Evolutionary conservation across 2,329 filamentous ascomycete genomes (phyloP), one percentile per base, ranked within the genome.

Genomic region (Microthyrium microscopicum): DNA sequence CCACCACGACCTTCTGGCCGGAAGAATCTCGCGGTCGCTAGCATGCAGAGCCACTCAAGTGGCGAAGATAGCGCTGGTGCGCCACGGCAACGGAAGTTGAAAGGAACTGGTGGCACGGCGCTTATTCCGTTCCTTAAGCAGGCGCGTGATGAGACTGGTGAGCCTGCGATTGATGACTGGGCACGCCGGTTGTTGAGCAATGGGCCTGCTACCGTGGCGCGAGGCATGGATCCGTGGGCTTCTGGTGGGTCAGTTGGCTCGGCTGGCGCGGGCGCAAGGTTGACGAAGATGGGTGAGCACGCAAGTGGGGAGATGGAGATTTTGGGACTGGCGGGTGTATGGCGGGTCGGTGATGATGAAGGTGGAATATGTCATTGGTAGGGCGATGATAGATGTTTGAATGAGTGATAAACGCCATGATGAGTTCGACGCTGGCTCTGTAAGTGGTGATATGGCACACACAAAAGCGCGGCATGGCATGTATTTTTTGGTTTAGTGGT

Each of bases 101-200:
- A 79, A 28, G 89, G 89, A 2, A 98, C 89, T 0, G 89, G 89
- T 11, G 89, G 89, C 12, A 95, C 89, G 0, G 81, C 85, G 0
- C 61, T 98, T 36, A 94, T 98, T 36, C 82, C 87, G 0, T 98
- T 98, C 56, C 62, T 98, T 40, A 94, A 95, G 57, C 89, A 98
- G 57, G 89, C 89, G 4, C 69, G 89, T 19, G 85, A 98, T 47
- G 89, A 98, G 63, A 98, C 89, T 1, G 81, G 82, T 12, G 87
- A 95, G 54, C 83, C 84, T 2, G 83, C 85, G 1, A 76, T 95
- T 31, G 70, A 75, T 45, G 60, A 61, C 1, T 76, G 72, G 72
- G 70, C 70, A 11, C 57, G 62, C 33, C 56, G 69, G 17, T 44
- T 76, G 26, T 56, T 77, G 16, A 70, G 60, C 40, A 68, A 67